Base-by-base conservation (phyloP, 352 stramenopile genomes). In the Phytophthora fragariaefolia region DNA sequence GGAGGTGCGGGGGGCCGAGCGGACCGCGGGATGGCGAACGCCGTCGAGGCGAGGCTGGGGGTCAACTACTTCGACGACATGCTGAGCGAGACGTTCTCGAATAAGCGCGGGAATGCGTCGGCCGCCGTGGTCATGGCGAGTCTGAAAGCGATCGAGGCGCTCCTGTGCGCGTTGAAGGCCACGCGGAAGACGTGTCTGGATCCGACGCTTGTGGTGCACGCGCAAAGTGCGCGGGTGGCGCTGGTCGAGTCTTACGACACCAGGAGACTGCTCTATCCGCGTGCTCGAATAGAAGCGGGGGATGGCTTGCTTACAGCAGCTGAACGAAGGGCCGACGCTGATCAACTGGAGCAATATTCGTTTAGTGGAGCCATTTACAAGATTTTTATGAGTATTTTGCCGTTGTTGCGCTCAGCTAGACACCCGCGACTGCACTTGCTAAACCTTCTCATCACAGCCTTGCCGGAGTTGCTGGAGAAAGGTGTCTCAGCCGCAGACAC, bases 21-120 rank as follows among this genome's bases (percentile, higher is more conserved):
- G 30, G 56, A 13, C 22, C 15, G 20, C 12, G n/a, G 34, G 27
- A 36, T 78, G 56, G 56, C 73, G 20, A 50, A 50, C 36, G 59
- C 67, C 8, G 75, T 82, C 72, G 63, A 70, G 12, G 48, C 79
- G 2, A 69, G 71, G 0, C 47, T 82, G 42, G 85, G 85, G 2
- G 82, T 87, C 2, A 92, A 92, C 51, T 93, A 93, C 64, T 93
- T 93, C 62, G 80, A 92, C 43, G 75, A 89, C 7, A 58, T 87
- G 17, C 22, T 68, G 15, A 80, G 64, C 15, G 5, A 66, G 8
- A 83, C 69, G 7, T 93, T 81, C 28, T 69, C 74, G 12, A 73
- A 49, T 56, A 93, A 90, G 54, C 74, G 67, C 17, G 75, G 79
- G 15, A 82, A 84, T 26, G 30, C 80, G 12, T 69, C 77, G 0